Evolutionary conservation across 495 filamentous ascomycete species (phyloP).

Genomic region (Chlorociboria aeruginascens): DNA sequence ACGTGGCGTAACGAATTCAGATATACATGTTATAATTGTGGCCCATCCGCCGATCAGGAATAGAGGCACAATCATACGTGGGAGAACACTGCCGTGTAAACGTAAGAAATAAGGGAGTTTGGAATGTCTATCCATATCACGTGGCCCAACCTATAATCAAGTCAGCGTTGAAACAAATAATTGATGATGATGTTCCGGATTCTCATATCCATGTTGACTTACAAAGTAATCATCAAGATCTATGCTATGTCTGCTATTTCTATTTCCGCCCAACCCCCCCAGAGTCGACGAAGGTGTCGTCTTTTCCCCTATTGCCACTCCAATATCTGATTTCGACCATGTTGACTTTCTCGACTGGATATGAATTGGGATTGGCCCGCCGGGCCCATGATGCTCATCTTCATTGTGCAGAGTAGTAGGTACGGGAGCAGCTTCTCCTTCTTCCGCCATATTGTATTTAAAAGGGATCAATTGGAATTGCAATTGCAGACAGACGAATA

Average conservation of each 20-base stretch:
- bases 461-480: not conserved
- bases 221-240: conserved; percentile 46
- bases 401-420: not conserved
- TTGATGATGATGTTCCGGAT: not conserved
- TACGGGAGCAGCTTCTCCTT: not conserved
- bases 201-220: conserved; percentile 8
- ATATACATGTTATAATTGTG: conserved; percentile 53
- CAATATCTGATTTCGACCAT: not conserved
- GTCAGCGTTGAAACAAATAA: not conserved
- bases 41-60: conserved; percentile 57
- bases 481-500: not conserved
- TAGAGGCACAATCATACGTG: conserved; percentile 68
- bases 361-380: not conserved
- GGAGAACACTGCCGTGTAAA: conserved; percentile 69
- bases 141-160: conserved; percentile 38
- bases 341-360: conserved; percentile 7
- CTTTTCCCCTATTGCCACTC: conserved; percentile 2
- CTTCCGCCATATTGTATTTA: not conserved
- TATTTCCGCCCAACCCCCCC: not conserved
- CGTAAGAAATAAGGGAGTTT: conserved; percentile 74
- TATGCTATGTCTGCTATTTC: conserved; percentile 4
- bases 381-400: not conserved
- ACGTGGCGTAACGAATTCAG: conserved; percentile 36
- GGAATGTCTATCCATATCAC: conserved; percentile 62
- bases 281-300: too few species aligned